Conservation (phyloP, 1,284 basidiomycete species). For the Blastosporella zonata region DNA sequence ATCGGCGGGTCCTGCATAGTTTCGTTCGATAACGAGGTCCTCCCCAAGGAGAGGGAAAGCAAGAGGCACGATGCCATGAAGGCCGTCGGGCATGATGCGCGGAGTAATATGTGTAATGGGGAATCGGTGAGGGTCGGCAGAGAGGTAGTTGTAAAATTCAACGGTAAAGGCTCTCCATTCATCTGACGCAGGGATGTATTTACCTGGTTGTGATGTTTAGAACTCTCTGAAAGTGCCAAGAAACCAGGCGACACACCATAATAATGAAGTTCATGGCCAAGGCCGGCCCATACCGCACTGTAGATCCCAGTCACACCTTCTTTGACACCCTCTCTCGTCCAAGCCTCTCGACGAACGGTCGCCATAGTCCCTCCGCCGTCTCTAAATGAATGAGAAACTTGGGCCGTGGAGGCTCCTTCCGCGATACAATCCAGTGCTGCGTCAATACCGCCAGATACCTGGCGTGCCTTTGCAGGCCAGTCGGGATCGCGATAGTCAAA, state of each 20-base stretch:
- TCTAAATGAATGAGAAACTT: conserved; percentile 26
- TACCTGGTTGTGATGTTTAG: conserved; percentile 11
- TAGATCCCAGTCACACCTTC: conserved; percentile 26
- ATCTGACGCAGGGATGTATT: conserved; percentile 17
- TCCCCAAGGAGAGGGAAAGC: conserved; percentile 26
- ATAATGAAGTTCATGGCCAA: conserved; percentile 27
- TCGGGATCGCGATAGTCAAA: conserved; percentile 29
- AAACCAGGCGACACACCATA: not conserved
- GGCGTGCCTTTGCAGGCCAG: conserved; percentile 26
- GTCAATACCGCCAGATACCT: conserved; percentile 25
- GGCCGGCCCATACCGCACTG: conserved; percentile 30
- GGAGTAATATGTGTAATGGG: conserved; percentile 24
- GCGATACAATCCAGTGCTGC: conserved; percentile 32
- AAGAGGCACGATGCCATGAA: conserved; percentile 23
- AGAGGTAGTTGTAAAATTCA: conserved; percentile 27
- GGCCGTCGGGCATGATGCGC: conserved; percentile 28
- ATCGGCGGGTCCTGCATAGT: conserved; percentile 10
- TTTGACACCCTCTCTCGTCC: conserved; percentile 24
- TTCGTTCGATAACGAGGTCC: conserved; percentile 24
- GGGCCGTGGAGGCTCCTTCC: conserved; percentile 26
- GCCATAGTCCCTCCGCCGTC: conserved; percentile 27
- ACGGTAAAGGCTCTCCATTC: conserved; percentile 27
- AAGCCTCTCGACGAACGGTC: conserved; percentile 23
- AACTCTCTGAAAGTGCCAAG: not conserved
- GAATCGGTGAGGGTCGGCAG: conserved; percentile 20